Conservation (phyloP, 192 early-diverging fungal genomes). For the Phlyctochytrium planicorne region DNA sequence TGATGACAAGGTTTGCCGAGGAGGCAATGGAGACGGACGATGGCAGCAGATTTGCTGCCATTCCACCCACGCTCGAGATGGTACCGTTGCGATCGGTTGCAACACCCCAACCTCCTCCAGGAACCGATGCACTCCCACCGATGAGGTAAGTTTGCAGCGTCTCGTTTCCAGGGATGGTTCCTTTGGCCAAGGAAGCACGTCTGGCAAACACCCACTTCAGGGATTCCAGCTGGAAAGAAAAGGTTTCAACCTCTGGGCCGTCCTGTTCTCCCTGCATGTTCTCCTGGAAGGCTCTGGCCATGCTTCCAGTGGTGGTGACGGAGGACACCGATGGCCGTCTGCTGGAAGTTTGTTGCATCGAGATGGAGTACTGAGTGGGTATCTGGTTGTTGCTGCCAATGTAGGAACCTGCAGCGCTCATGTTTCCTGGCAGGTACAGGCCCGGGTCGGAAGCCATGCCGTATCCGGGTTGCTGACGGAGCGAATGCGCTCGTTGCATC, state of each 20-base stretch:
- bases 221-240: background rate
- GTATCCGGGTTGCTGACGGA: background rate
- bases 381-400: background rate
- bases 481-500: background rate
- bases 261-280: background rate
- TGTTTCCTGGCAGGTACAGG: background rate
- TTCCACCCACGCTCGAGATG: background rate
- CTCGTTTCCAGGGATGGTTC: background rate
- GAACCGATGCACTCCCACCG: background rate
- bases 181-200: background rate
- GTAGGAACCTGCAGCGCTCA: background rate
- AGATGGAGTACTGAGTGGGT: background rate
- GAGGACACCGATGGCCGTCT: slow-evolving; percentile 1
- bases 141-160: background rate
- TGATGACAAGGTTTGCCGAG: background rate
- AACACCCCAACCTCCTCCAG: slow-evolving; percentile 6
- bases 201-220: background rate
- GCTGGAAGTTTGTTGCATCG: background rate
- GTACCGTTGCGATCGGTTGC: background rate
- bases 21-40: background rate
- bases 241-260: background rate
- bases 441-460: background rate
- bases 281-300: background rate
- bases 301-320: slow-evolving; percentile 1
- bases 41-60: background rate